Base-by-base conservation (phyloP, 805 yeast species). In the Myxozyma sirexii region DNA sequence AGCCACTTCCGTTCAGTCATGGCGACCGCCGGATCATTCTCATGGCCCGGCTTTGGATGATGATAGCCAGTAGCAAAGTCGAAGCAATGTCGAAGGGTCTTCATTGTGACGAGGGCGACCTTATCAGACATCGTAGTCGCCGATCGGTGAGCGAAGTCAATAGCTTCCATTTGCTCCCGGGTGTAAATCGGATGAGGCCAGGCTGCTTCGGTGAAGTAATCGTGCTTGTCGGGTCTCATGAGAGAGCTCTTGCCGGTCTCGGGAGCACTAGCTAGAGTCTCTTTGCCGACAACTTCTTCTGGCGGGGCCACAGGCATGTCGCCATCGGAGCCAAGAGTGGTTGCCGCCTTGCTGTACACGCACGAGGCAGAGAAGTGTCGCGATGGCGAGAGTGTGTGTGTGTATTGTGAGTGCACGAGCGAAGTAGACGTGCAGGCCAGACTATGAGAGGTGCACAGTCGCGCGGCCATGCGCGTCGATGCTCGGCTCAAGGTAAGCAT, bases 1-100 rank as follows among this genome's bases (percentile, higher is more conserved):
- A 87, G 67, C 91, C 91, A 87, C 68, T 84, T 82, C 54, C 75
- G 77, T 26, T 80, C 81, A 4, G 86, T 82, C 88, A 86, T 83
- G 54, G 75, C 75, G 63, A 77, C 80, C 46, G 71, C 69, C 45
- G 75, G 73, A 26, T 68, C 62, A 17, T 31, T 38, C 31, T 72
- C 71, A 1, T 69, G 63, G 15, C 74, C 77, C 12, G 77, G 76
- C 26, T 69, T 72, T 2, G 88, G 85, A 64, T 85, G 86, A 56
- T 75, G 79, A 73, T 86, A 86, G 2, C 89, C 88, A 0, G 91
- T 85, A 51, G 77, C 80, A 19, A 79, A 70, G 69, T 86, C 90
- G 70, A 86, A 86, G n/a, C 76, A 59, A 3, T 73, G 65, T 60
- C 90, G 74, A 55, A 81, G 74, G 43, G 74, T 63, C 59, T 68